Evolutionary conservation across 2,329 filamentous ascomycete species (phyloP).

Genomic region (Phaeosphaeriaceae sp.): DNA sequence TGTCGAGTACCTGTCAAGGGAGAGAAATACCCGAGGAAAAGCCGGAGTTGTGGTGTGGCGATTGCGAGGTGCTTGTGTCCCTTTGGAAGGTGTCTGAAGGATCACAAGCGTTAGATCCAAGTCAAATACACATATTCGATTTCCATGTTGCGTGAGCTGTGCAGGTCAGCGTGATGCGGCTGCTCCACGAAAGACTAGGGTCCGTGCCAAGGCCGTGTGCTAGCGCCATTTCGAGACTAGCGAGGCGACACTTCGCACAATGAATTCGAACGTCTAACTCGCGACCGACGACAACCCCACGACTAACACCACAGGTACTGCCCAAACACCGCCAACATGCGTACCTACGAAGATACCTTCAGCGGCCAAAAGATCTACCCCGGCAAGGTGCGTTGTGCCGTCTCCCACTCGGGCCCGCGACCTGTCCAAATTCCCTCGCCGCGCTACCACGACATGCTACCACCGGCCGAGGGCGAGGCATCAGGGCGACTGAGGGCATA

Average conservation of each 20-base stretch:
- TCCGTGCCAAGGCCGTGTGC: background rate
- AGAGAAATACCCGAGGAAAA: background rate
- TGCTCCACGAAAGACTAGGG: background rate
- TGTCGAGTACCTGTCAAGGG: background rate
- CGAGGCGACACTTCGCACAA: conserved; percentile 11
- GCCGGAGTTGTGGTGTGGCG: background rate
- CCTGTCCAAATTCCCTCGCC: conserved; percentile 32
- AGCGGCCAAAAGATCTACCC: conserved; percentile 81
- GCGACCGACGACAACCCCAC: conserved; percentile 42
- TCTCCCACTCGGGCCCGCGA: conserved; percentile 17
- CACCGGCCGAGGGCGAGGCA: conserved; percentile 19
- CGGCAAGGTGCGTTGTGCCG: conserved; percentile 69
- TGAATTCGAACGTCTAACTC: conserved; percentile 31
- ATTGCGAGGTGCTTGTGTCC: background rate
- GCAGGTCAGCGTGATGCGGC: background rate
- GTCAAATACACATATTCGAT: too few relatives aligned
- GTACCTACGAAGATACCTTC: conserved; percentile 81
- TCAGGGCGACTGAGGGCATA: conserved; percentile 16
- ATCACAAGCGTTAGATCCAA: too few relatives aligned
- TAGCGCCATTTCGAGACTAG: conserved; percentile 6
- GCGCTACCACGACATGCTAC: conserved; percentile 17
- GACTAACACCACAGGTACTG: conserved; percentile 49
- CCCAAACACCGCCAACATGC: conserved; percentile 66
- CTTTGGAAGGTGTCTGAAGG: too few relatives aligned
- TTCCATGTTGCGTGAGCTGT: background rate